Evolutionary conservation across 1,284 basidiomycete species (phyloP), one percentile per base, ranked within the genome.

Genomic region (Afroboletus lepidellus): DNA sequence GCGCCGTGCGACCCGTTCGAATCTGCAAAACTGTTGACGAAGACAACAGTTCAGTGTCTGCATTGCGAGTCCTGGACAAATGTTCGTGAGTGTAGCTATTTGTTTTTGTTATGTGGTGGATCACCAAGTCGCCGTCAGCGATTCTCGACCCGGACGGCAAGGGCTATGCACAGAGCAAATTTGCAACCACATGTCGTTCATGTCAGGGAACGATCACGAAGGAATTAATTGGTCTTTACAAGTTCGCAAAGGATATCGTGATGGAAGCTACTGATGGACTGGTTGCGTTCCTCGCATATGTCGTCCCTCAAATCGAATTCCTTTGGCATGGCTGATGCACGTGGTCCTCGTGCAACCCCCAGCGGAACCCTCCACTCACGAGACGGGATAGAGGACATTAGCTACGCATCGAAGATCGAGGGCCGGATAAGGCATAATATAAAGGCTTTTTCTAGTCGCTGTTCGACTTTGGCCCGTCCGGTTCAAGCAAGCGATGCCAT

Each of bases 141-240:
- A 69, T 69, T 27, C 21, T 61, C 8, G 25, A 29, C 13, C 25
- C 30, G 3, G 5, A 25, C 2, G 43, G 45, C 29, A 21, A 25
- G 2, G 73, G 74, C 9, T 75, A 72, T 49, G 64, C 68, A 5
- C 73, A 75, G 48, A 55, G 51, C 11, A 56, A 54, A 2, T 74
- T 75, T 30, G 29, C 12, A 2, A 20, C 51, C 11, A 4, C 5
- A 1, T 74, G 74, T 45, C 23, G 38, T 3, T 32, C 33, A 7
- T 74, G 73, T 37, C 8, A 21, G 0, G 46, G 53, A 30, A 23
- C 3, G 1, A 67, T 75, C 36, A 70, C 45, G 12, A 67, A 62
- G 48, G 58, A 64, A 18, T 21, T 55, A 5, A 55, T 74, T 13
- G 65, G 61, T 9, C 53, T 74, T 1, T 39, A 55, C 30, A 72